Evolutionary conservation across 2,329 filamentous ascomycete genomes (phyloP), one percentile per base, ranked within the genome.

Genomic region (Sporothrix luriei): DNA sequence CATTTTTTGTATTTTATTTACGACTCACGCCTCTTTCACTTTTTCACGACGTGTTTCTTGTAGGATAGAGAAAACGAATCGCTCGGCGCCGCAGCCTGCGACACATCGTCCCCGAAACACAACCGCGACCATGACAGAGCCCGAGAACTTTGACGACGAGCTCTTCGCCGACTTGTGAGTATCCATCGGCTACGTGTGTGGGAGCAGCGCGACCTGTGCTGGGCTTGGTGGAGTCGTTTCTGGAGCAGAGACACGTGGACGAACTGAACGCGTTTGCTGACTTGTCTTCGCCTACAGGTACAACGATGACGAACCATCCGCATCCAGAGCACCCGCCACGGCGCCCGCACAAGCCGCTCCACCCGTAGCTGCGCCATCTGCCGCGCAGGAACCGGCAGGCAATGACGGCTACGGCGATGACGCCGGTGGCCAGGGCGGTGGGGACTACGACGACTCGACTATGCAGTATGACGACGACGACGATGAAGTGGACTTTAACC

Each of bases 101-200:
- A 49, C 48, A 9, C 40, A 43, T n/a, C 48, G 4, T 48, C 14
- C 59, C 38, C 29, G 38, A 16, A 65, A 48, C 5, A 51, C 62
- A 49, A 10, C 33, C 48, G 14, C 52, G 21, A 73, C 49, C 7
- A 93, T 93, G 91, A 87, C 90, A 43, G 91, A 94, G 76, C 83
- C 86, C 69, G 91, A 92, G 75, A 90, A 91, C 73, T 88, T 91
- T 75, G 92, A 96, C 74, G 92, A 96, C 77, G 92, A 96, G 85
- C 90, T 96, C 78, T 96, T 96, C 79, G 92, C 92, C 76, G 92
- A 96, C 82, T 85, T 96, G 92, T 96, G 82, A 80, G 92, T 86
- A 69, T 16, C 19, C 9, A 16, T 48, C 5, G 11, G 14, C 6
- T 19, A 4, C n/a, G 19, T 52, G n/a, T 16, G 9, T 65, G n/a